Conservation (phyloP, 2,329 filamentous ascomycete genomes). For the Ascochyta koolunga region DNA sequence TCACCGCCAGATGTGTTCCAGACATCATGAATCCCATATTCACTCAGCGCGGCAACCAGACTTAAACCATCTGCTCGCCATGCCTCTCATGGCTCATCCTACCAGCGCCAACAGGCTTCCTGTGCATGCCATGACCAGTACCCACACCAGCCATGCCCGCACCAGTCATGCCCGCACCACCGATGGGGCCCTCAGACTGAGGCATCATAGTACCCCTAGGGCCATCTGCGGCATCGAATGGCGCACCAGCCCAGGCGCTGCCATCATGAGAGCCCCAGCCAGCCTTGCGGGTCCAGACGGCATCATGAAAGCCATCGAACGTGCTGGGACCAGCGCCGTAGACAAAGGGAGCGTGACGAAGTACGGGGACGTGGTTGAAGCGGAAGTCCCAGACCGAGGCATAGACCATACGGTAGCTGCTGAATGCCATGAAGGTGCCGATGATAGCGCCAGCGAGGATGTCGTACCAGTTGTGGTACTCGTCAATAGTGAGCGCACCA, state of each 20-base stretch:
- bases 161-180: slow-evolving; percentile 29
- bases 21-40: too few relatives aligned
- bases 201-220: slow-evolving; percentile 43
- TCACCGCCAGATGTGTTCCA: too few relatives aligned
- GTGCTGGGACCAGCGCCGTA: slow-evolving; percentile 53
- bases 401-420: slow-evolving; percentile 70
- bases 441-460: slow-evolving; percentile 70
- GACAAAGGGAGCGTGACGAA: slow-evolving; percentile 62
- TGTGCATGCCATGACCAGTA: slow-evolving; percentile 32
- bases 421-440: slow-evolving; percentile 69
- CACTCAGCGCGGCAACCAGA: not conserved
- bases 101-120: slow-evolving; percentile 38
- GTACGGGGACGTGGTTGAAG: slow-evolving; percentile 69
- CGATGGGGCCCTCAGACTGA: slow-evolving; percentile 36
- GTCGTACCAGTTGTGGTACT: slow-evolving; percentile 77
- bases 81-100: slow-evolving; percentile 19
- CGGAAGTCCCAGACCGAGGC: slow-evolving; percentile 72
- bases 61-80: slow-evolving; percentile 40
- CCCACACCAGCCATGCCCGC: slow-evolving; percentile 24
- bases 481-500: slow-evolving; percentile 71
- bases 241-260: slow-evolving; percentile 50
- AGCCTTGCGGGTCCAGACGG: slow-evolving; percentile 64
- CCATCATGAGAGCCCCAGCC: slow-evolving; percentile 61
- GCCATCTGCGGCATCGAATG: slow-evolving; percentile 50
- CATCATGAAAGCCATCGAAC: slow-evolving; percentile 57